phyloP scores from a whole-genome alignment of 1,284 basidiomycete genomes.

The Moesziomyces sp. region DNA sequence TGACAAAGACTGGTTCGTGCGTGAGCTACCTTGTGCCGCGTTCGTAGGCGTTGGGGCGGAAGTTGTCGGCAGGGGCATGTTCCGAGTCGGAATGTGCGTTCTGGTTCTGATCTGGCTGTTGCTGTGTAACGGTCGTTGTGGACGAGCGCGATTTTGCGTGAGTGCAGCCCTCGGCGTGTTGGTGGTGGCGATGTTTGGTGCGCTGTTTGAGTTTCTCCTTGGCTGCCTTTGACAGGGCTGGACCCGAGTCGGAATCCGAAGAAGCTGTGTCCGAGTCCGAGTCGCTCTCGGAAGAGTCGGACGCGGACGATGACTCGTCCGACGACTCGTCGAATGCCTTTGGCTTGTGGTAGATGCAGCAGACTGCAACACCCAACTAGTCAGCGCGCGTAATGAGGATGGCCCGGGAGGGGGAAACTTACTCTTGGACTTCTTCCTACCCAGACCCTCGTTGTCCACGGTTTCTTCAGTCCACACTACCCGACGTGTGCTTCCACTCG shows the following conservation, averaged over 20 bases:
- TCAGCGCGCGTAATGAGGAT: too few relatives aligned
- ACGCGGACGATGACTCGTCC: slow-evolving; percentile 28
- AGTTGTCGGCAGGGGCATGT: not conserved
- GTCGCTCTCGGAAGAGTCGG: not conserved
- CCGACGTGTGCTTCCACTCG: slow-evolving; percentile 7
- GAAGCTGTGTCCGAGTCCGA: not conserved
- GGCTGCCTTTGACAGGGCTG: slow-evolving; percentile 2
- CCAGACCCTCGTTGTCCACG: slow-evolving; percentile 62
- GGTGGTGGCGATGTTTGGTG: not conserved
- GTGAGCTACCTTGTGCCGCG: slow-evolving; percentile 14
- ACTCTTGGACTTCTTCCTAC: slow-evolving; percentile 64
- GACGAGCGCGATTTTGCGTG: not conserved
- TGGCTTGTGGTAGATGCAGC: slow-evolving; percentile 66
- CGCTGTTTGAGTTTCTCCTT: slow-evolving; percentile 18
- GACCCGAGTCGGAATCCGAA: not conserved
- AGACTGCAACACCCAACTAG: slow-evolving; percentile 29
- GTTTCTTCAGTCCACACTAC: slow-evolving; percentile 63
- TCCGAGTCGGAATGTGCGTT: not conserved
- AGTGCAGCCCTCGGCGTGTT: not conserved
- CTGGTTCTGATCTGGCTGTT: not conserved
- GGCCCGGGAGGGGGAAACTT: slow-evolving; percentile 11
- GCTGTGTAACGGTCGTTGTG: not conserved
- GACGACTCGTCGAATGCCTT: slow-evolving; percentile 62
- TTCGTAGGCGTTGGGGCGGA: slow-evolving; percentile 38
- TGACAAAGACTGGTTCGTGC: not conserved